Evolutionary conservation across 805 yeast species (phyloP).

Genomic region (Scheffersomyces coipomensis): DNA sequence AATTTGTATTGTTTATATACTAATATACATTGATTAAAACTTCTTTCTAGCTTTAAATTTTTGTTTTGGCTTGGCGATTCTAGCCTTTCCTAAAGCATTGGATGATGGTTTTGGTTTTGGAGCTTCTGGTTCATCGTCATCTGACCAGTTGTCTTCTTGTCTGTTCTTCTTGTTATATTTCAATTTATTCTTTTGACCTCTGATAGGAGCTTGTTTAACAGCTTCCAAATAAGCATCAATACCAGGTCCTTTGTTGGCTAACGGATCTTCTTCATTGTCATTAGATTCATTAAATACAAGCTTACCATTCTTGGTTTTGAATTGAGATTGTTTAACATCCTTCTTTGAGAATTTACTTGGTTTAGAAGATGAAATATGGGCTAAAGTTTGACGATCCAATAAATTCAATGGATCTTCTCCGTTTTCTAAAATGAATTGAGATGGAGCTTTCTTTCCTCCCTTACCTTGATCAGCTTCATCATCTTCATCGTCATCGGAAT

Average conservation of each 20-base stretch:
- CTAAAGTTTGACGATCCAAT: slow-evolving; percentile 77
- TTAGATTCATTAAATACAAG: slow-evolving; percentile 58
- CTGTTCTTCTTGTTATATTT: slow-evolving; percentile 72
- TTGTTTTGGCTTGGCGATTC: slow-evolving; percentile 40
- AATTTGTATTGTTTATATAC: background rate
- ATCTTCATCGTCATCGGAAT: slow-evolving; percentile 57
- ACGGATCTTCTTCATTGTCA: slow-evolving; percentile 44
- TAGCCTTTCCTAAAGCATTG: slow-evolving; percentile 17
- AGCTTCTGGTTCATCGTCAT: slow-evolving; percentile 50
- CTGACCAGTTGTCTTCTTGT: slow-evolving; percentile 46
- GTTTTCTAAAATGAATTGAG: slow-evolving; percentile 74
- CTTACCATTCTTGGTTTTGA: slow-evolving; percentile 64
- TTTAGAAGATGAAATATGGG: slow-evolving; percentile 85
- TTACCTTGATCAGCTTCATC: slow-evolving; percentile 41
- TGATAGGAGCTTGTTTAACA: slow-evolving; percentile 85
- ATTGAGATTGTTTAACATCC: slow-evolving; percentile 38
- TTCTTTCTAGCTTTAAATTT: slow-evolving; percentile 61
- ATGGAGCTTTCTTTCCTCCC: slow-evolving; percentile 28
- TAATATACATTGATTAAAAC: slow-evolving; percentile 31
- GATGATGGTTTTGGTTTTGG: slow-evolving; percentile 10
- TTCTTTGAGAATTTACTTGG: slow-evolving; percentile 60
- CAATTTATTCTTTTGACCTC: slow-evolving; percentile 90
- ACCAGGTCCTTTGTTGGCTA: slow-evolving; percentile 49
- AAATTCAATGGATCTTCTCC: slow-evolving; percentile 82
- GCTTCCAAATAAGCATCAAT: slow-evolving; percentile 94